Conservation (phyloP, 768 basidiomycete genomes). For the Boletus insuetus region DNA sequence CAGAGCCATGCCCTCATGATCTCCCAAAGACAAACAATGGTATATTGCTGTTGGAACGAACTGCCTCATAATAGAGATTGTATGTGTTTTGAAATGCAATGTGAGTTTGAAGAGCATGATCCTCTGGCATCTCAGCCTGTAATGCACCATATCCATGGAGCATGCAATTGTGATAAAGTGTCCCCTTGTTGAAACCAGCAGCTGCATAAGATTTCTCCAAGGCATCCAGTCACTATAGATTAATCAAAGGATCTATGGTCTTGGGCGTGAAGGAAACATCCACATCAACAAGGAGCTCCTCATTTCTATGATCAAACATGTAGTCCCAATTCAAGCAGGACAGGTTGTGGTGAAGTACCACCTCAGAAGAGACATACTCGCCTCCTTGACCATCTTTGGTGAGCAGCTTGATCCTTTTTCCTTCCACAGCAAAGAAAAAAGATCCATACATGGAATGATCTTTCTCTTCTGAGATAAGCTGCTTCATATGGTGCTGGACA, state of each 20-base stretch:
- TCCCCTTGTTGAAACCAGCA: no score
- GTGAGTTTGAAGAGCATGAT: conserved; percentile 2
- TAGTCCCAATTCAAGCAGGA: conserved; percentile 5
- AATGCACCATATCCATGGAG: no score
- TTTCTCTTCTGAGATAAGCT: no score
- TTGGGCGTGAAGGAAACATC: neutral
- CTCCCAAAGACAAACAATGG: neutral
- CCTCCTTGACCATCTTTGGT: conserved; percentile 7
- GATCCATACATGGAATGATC: conserved; percentile 4
- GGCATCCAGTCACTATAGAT: no score
- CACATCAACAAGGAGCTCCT: conserved; percentile 1
- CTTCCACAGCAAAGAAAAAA: conserved; percentile 13
- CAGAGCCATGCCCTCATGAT: no score
- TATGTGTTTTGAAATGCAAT: conserved; percentile 14
- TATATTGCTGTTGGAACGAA: conserved; percentile 3
- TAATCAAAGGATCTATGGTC: neutral
- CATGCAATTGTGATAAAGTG: no score
- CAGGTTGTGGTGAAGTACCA: neutral
- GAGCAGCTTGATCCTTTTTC: conserved; percentile 13
- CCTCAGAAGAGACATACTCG: neutral
- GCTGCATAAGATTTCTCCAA: no score
- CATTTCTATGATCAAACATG: conserved; percentile 1
- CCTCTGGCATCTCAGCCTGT: conserved; percentile 3
- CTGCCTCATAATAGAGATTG: conserved; percentile 15
- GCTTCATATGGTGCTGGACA: no score